A percentile compares a stretch with the other conserved stretches of the same genome.
Evolutionary conservation across 176 grass and related monocot species (phyloP).

Genomic region (Ananas comosus): DNA sequence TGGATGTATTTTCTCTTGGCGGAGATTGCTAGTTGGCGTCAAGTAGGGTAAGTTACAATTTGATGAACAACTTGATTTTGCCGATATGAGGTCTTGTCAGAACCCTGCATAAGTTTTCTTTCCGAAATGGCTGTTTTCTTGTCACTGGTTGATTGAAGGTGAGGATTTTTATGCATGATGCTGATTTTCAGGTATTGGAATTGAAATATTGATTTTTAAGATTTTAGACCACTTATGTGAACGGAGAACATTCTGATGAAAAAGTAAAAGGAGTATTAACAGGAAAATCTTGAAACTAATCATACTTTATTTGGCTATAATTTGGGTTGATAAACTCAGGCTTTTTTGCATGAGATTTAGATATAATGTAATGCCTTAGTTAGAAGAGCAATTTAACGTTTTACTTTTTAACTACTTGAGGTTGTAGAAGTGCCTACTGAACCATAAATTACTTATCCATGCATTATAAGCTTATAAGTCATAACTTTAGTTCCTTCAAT

Average conservation of each 20-base stretch:
- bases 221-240: background rate
- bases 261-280: background rate
- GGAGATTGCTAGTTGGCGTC: no score
- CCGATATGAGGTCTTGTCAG: no score
- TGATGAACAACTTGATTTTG: no score
- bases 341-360: background rate
- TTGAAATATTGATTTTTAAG: background rate
- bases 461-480: background rate
- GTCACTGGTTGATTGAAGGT: no score
- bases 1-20: no score
- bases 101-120: no score
- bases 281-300: background rate
- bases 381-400: background rate
- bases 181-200: no score
- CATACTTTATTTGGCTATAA: background rate
- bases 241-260: background rate
- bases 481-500: constrained; percentile 1
- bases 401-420: background rate
- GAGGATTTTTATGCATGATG: no score
- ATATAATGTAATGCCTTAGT: background rate
- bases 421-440: background rate
- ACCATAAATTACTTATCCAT: background rate
- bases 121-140: no score
- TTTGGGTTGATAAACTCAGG: background rate
- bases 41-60: no score